Evolutionary conservation across 257 asterid species (phyloP), one percentile per base, ranked within the genome.

Genomic region (Ilex aquifolium): DNA sequence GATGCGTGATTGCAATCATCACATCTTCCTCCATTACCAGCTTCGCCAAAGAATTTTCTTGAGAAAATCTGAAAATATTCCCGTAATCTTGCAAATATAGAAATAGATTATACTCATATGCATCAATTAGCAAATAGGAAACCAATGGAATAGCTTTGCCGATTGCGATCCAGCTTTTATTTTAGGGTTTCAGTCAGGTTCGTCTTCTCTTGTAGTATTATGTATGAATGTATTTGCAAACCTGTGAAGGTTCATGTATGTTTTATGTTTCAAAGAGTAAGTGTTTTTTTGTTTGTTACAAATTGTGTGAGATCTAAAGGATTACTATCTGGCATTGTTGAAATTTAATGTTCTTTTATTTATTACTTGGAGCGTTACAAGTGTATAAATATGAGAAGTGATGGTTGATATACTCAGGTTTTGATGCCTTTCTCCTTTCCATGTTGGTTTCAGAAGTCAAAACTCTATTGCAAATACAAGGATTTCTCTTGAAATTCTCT

Each of bases 101-200:
- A 27, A n/a, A n/a, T 50, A 10, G n/a, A 7, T 15, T 55, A 36
- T 12, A 49, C 4, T 49, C 50, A 49, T 15, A 31, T 36, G 50
- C 27, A 54, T 36, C 21, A 2, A 44, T 39, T 1, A 10, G 29
- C 10, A 2, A 32, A 21, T 46, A 51, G 48, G 16, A 42, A 51
- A 50, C 11, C 17, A 31, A 63, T 51, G 67, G 16, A 11, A 30
- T n/a, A 63, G 32, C 46, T 51, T 56, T 55, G 32, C 44, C 56
- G 54, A 65, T 56, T 59, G 75, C 74, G 82, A 72, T 72, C 82
- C 80, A 61, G 71, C 74, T 63, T 53, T 53, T 65, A 44, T 57
- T n/a, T 50, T 66, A 42, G 70, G 75, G 62, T 63, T 66, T 53
- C 31, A 10, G 1, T 53, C 30, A 53, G 57, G 57, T 53, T 15